phyloP scores from a whole-genome alignment of 2,329 filamentous ascomycete genomes.

The Aspergillus sclerotialis region DNA sequence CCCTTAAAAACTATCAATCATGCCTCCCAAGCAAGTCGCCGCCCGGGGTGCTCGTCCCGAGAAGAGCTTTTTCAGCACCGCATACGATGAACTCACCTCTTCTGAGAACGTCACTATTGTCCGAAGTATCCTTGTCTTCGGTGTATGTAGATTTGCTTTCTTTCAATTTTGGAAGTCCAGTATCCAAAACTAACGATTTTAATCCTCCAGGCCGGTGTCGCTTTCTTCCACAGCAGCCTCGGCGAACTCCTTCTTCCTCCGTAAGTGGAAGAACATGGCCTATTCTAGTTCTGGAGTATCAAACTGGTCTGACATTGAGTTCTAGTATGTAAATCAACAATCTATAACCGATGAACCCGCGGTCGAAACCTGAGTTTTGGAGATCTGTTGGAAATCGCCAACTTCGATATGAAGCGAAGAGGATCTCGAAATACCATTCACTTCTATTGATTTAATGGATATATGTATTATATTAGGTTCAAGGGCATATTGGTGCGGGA shows the following conservation, averaged over 20 bases:
- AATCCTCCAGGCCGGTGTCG: constrained; percentile 55
- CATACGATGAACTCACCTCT: constrained; percentile 58
- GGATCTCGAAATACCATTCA: constrained; percentile 1
- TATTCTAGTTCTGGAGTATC: constrained; percentile 8
- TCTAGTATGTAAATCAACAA: constrained; percentile 13
- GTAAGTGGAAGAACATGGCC: constrained; percentile 25
- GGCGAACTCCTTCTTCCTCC: constrained; percentile 62
- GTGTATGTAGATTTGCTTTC: constrained; percentile 45
- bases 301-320: constrained; percentile 5
- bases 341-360: constrained; percentile 1
- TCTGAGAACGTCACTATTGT: constrained; percentile 64
- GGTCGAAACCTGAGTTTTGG: constrained; percentile 3
- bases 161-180: not conserved
- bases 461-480: constrained; percentile 20
- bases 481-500: constrained; percentile 10
- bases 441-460: constrained; percentile 11
- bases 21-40: constrained; percentile 58
- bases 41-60: constrained; percentile 38
- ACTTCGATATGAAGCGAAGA: constrained; percentile 2
- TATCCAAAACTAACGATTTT: constrained; percentile 7
- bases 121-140: constrained; percentile 60
- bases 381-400: constrained; percentile 1
- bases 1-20: constrained; percentile 27
- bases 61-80: constrained; percentile 49
- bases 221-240: constrained; percentile 62